These are phyloP conservation scores for Vigna reflexopilosa DNA, from an alignment of 306 rosid genomes.

Conservation along the genomic window DNA sequence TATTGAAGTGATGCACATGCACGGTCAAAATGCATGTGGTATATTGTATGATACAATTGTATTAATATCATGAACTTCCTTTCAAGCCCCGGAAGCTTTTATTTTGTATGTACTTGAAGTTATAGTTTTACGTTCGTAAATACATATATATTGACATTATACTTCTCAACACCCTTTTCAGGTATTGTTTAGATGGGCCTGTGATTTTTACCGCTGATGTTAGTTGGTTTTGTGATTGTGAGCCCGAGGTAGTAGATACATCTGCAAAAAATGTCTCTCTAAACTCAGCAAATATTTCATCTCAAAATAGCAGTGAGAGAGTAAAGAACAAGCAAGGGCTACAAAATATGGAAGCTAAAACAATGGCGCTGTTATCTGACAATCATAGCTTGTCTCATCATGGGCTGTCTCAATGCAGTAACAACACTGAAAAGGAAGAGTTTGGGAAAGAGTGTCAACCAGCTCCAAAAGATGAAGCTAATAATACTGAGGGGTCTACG, in stretches of 20 bases:
- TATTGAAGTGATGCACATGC: conserved; percentile 7
- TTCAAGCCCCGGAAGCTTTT: background rate
- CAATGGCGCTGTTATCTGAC: conserved; percentile 3
- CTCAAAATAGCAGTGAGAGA: background rate
- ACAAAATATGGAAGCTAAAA: conserved; percentile 35
- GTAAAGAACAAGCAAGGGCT: conserved; percentile 2
- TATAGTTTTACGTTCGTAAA: conserved; percentile 7
- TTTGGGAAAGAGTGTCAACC: conserved; percentile 5
- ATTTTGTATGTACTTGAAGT: conserved; percentile 2
- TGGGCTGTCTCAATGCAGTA: conserved; percentile 31
- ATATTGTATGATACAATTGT: background rate
- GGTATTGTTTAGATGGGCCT: conserved; percentile 68
- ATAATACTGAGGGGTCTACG: conserved; percentile 22
- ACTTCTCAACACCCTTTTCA: conserved; percentile 38
- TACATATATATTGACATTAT: conserved; percentile 21
- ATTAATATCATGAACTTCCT: conserved; percentile 16
- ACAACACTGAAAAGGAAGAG: conserved; percentile 24
- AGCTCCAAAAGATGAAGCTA: conserved; percentile 31
- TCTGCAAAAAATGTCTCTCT: background rate
- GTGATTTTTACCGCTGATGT: conserved; percentile 40
- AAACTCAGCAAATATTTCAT: conserved; percentile 29
- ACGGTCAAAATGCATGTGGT: conserved; percentile 2
- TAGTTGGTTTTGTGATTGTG: conserved; percentile 72
- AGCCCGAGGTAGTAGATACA: conserved; percentile 31
- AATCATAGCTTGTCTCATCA: background rate